Evolutionary conservation across 306 rosid species (phyloP).

Genomic region (Medicago lupulina): DNA sequence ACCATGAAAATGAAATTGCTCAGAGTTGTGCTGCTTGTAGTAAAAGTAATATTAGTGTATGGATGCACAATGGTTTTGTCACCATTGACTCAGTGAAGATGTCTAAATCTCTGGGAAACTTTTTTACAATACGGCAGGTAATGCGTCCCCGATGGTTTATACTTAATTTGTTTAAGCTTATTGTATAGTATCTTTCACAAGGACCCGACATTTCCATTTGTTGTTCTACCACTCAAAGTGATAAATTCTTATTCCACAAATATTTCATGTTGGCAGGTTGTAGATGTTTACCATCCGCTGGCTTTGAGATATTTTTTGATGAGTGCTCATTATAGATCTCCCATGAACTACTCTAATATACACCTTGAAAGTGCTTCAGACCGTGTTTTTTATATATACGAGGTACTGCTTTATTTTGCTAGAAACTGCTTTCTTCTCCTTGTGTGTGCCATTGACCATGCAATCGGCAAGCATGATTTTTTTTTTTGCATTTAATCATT

Average conservation of each 20-base stretch:
- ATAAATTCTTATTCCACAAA: conserved; percentile 29
- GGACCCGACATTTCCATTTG: conserved; percentile 13
- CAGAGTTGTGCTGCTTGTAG: conserved; percentile 97
- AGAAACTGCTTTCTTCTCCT: conserved; percentile 15
- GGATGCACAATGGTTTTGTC: conserved; percentile 97
- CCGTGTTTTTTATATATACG: conserved; percentile 82
- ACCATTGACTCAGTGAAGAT: conserved; percentile 89
- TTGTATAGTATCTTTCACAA: background rate
- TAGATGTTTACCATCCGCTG: conserved; percentile 89
- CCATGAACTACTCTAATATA: conserved; percentile 78
- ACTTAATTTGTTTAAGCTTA: conserved; percentile 26
- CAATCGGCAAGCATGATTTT: background rate
- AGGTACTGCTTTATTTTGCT: conserved; percentile 58
- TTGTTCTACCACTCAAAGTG: conserved; percentile 22
- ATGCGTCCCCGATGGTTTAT: conserved; percentile 14
- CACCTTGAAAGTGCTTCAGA: conserved; percentile 97
- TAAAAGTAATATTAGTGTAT: conserved; percentile 78
- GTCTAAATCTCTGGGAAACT: conserved; percentile 97
- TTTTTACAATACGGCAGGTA: conserved; percentile 97
- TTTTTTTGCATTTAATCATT: conserved; percentile 34
- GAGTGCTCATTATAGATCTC: conserved; percentile 94
- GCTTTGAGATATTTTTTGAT: conserved; percentile 92
- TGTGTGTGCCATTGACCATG: background rate
- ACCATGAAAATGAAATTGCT: conserved; percentile 98
- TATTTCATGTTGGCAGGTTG: conserved; percentile 60